Base-by-base conservation (phyloP, 129 eudicot genomes). In the Deinandra increscens region DNA sequence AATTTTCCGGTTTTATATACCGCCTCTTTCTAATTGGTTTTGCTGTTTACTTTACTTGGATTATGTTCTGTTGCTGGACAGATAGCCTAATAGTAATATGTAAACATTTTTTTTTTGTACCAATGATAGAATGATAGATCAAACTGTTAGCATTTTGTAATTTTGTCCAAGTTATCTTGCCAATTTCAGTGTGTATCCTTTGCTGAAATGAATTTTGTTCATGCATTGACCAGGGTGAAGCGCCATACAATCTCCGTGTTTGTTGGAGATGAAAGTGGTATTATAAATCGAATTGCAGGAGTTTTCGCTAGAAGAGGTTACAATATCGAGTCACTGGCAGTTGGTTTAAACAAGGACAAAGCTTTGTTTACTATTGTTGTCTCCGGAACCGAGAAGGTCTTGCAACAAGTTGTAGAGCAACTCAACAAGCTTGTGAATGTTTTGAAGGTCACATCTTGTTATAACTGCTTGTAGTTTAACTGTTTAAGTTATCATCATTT, bases 191-290 rank as follows among this genome's bases (percentile, higher is more conserved):
- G 23, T 22, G 39, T 13, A 72, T 72, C 60, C 43, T 41, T 41
- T 18, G 19, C 36, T 64, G 11, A 31, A 54, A 12, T 10, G 11
- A 53, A 49, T 26, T 78, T 49, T 38, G 65, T 48, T 75, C 34
- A 53, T 61, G 58, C 9, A 55, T 80, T 34, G 5, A 63, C 36
- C 77, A 93, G 97, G 88, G 85, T 78, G 64, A 87, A 81, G 62
- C 86, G 90, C 11, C 97, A 93, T 74, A 85, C 99, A 4, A 85
- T 93, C 33, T 89, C 95, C 7, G 97, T 93, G 62, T 89, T 85
- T 66, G 99, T 93, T 71, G 95, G 99, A 71, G 99, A 93, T 72
- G 99, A 93, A 85, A 87, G 97, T 80, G 99, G 99, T 44, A 93
- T 93, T 43, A 93, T 93, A 45, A 87, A 93, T 67, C 80, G 99